Conservation (phyloP, 345 rosid species). For the Gossypium australe region DNA sequence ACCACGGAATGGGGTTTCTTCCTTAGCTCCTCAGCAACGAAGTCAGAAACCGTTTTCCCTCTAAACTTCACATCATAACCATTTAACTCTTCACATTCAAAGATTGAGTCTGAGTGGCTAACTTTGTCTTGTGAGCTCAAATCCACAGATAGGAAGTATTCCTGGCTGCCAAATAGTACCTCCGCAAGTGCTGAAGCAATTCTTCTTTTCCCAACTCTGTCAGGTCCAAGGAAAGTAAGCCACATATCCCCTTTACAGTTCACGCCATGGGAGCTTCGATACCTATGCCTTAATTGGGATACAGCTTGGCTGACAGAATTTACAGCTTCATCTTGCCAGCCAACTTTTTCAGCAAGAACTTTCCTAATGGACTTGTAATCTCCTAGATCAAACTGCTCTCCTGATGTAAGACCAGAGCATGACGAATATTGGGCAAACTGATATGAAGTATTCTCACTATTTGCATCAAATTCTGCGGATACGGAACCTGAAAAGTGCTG, state of each 20-base stretch:
- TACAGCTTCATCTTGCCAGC: constrained; percentile 64
- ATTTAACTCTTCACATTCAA: constrained; percentile 22
- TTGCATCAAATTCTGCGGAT: constrained; percentile 18
- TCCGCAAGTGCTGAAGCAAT: constrained; percentile 57
- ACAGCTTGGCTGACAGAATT: constrained; percentile 40
- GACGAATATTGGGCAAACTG: constrained; percentile 23
- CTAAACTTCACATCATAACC: constrained; percentile 30
- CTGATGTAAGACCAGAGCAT: constrained; percentile 18
- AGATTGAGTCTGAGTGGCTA: constrained; percentile 19
- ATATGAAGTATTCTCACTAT: constrained; percentile 24
- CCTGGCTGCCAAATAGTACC: constrained; percentile 39
- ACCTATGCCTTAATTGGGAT: constrained; percentile 38
- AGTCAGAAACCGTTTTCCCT: constrained; percentile 49
- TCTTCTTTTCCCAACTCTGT: constrained; percentile 56
- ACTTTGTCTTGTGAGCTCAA: constrained; percentile 32
- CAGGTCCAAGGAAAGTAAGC: constrained; percentile 73
- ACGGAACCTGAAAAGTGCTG: constrained; percentile 19
- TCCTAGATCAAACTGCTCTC: constrained; percentile 23
- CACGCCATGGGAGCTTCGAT: constrained; percentile 21
- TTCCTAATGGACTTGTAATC: constrained; percentile 46
- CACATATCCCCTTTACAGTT: constrained; percentile 39
- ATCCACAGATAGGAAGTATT: constrained; percentile 42
- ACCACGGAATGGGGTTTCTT: constrained; percentile 47
- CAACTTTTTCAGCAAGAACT: constrained; percentile 43
- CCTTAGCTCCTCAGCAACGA: constrained; percentile 43